phyloP scores from a whole-genome alignment of 2,329 filamentous ascomycete genomes.

The Ophiostoma perfectum region DNA sequence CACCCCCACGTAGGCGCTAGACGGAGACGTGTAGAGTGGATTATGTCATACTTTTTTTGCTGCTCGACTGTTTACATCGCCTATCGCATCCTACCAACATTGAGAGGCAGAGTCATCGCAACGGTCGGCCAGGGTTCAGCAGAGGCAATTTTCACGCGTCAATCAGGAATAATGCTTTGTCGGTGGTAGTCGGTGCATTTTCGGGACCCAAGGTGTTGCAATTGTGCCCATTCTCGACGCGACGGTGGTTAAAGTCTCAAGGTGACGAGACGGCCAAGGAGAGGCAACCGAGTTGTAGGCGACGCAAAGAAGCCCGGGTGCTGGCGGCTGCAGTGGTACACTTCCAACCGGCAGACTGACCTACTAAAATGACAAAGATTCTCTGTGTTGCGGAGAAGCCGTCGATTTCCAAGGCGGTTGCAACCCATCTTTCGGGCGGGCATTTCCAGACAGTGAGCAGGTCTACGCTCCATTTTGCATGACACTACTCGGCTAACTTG shows the following conservation, averaged over 20 bases:
- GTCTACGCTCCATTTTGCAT: background rate
- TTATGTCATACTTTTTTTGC: conserved; percentile 11
- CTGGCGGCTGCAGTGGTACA: background rate
- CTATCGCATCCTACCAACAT: background rate
- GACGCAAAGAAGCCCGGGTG: background rate
- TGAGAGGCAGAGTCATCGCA: background rate
- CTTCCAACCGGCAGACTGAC: background rate
- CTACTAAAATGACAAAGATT: conserved; percentile 44
- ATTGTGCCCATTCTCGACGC: background rate
- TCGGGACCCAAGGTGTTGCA: too few species aligned
- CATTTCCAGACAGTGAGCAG: conserved; percentile 60
- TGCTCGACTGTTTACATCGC: background rate
- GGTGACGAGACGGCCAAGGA: background rate
- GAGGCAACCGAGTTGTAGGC: background rate
- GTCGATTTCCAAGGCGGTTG: conserved; percentile 91
- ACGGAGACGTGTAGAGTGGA: conserved; percentile 14
- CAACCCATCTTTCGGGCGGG: conserved; percentile 79
- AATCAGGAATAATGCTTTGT: background rate
- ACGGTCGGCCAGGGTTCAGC: background rate
- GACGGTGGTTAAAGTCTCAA: background rate
- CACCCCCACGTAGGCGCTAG: background rate
- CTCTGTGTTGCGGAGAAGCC: conserved; percentile 64
- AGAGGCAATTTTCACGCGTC: background rate
- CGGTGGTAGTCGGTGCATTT: background rate
- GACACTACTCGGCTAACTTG: background rate